Conservation (phyloP, 805 yeast species). For the Suhomyces emberorum region DNA sequence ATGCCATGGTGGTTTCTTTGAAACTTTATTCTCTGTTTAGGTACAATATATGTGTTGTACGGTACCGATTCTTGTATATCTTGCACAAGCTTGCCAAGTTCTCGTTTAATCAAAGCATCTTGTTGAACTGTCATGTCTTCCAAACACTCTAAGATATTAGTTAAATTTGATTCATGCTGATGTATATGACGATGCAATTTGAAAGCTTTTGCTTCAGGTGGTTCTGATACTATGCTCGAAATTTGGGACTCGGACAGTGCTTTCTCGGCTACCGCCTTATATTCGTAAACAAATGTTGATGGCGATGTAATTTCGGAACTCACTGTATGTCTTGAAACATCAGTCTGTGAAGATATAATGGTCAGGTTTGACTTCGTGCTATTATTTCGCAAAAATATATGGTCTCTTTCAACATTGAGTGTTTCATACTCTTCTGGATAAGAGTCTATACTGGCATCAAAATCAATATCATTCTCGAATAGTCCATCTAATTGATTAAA, state of each 20-base stretch:
- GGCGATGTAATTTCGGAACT: slow-evolving; percentile 8
- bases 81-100: slow-evolving; percentile 1
- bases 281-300: too few species aligned
- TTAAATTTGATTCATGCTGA: slow-evolving; percentile 3
- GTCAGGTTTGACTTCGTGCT: slow-evolving; percentile 12
- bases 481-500: slow-evolving; percentile 3
- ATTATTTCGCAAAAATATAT: slow-evolving; percentile 7
- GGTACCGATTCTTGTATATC: slow-evolving; percentile 7
- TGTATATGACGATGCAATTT: slow-evolving; percentile 2
- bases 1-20: too few species aligned
- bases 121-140: slow-evolving; percentile 7
- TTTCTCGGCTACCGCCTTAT: too few species aligned
- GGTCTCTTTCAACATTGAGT: neutral
- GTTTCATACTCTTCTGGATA: neutral
- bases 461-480: neutral
- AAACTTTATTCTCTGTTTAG: too few species aligned
- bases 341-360: slow-evolving; percentile 4
- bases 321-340: slow-evolving; percentile 4
- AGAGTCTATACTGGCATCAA: slow-evolving; percentile 4
- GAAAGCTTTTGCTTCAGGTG: neutral
- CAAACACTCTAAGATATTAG: slow-evolving; percentile 7
- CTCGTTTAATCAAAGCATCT: slow-evolving; percentile 2
- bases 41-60: slow-evolving; percentile 5
- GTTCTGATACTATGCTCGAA: too few species aligned
- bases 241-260: too few species aligned